Percentiles rank a stretch among this genome's conserved stretches.
These are phyloP conservation scores for Pistacia integerrima DNA, from an alignment of 345 rosid species.

Conservation along the genomic window DNA sequence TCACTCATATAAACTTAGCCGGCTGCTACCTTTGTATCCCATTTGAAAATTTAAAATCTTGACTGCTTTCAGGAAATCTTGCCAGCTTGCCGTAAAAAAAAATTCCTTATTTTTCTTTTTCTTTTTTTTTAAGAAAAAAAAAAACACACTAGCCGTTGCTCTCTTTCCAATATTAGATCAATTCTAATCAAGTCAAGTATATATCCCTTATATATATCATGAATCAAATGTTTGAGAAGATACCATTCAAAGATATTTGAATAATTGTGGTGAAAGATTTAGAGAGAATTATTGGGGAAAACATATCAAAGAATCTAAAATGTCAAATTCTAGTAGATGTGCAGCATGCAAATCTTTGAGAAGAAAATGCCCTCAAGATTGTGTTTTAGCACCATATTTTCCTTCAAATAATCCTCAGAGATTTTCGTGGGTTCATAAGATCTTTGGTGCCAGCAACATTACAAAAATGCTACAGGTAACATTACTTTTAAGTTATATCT, in stretches of 20 bases:
- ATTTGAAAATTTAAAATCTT: no score
- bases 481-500: neutral
- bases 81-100: no score
- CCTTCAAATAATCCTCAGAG: slow-evolving; percentile 29
- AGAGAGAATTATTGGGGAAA: neutral
- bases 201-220: neutral
- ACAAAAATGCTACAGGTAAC: slow-evolving; percentile 33
- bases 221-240: neutral
- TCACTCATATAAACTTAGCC: no score
- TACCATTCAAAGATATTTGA: neutral
- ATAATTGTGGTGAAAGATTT: neutral
- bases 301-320: neutral
- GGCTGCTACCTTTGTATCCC: no score
- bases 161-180: neutral
- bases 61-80: no score
- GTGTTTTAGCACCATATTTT: slow-evolving; percentile 36
- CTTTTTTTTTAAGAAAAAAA: no score
- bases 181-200: neutral
- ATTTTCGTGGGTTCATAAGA: slow-evolving; percentile 26
- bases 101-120: no score
- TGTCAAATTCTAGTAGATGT: slow-evolving; percentile 27
- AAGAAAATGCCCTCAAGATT: slow-evolving; percentile 31
- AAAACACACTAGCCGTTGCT: slow-evolving; percentile 6
- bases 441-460: slow-evolving; percentile 38
- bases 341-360: slow-evolving; percentile 36